Conservation (phyloP, 75 land plant genomes). For the Gnetum montanum region DNA sequence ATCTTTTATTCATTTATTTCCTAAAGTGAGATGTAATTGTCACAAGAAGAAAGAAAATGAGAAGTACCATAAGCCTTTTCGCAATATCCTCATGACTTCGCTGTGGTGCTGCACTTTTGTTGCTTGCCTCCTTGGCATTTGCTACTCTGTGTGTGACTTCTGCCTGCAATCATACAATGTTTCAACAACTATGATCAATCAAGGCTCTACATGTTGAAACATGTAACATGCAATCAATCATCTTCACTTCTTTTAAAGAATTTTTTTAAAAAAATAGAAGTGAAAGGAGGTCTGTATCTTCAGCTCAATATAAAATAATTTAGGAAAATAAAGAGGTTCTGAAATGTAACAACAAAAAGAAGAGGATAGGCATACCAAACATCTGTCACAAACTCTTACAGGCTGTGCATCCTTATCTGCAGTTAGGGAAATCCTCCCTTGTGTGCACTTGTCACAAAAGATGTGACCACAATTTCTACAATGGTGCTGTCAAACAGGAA, state of each 20-base stretch:
- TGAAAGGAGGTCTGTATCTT: too few species aligned
- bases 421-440: conserved; percentile 73
- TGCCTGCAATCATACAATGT: too few species aligned
- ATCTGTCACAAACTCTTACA: conserved; percentile 89
- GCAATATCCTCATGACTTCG: conserved; percentile 92
- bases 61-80: conserved; percentile 70
- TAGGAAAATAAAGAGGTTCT: too few species aligned
- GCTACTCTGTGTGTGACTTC: conserved; percentile 84
- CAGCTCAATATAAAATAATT: too few species aligned
- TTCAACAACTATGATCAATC: too few species aligned
- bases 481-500: conserved; percentile 70
- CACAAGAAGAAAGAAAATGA: not conserved
- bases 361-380: conserved; percentile 47
- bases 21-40: not conserved
- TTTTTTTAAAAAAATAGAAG: too few species aligned
- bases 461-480: conserved; percentile 93
- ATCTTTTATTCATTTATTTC: too few species aligned
- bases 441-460: conserved; percentile 91
- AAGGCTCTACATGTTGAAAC: too few species aligned
- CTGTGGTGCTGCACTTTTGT: conserved; percentile 26
- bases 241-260: too few species aligned
- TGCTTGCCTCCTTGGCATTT: conserved; percentile 56
- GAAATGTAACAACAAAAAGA: not conserved
- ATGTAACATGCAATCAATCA: too few species aligned
- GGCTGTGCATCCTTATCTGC: conserved; percentile 69